These are phyloP conservation scores for Apiospora arundinis DNA, from an alignment of 2,329 filamentous ascomycete species.

Conservation along the genomic window DNA sequence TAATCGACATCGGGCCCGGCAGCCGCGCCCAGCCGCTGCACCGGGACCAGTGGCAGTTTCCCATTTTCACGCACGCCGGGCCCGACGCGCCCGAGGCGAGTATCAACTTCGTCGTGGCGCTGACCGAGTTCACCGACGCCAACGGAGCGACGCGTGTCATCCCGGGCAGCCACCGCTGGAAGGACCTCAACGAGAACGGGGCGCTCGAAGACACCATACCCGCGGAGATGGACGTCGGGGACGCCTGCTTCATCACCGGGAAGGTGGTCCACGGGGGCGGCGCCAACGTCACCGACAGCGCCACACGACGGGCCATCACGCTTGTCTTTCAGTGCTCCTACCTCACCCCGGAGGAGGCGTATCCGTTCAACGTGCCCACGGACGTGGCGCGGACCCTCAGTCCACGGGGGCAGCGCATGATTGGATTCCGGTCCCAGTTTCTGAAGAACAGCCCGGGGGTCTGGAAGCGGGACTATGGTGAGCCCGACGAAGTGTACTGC, in stretches of 20 bases:
- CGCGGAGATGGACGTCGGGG: constrained; percentile 39
- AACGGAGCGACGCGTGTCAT: constrained; percentile 41
- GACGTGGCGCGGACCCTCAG: constrained; percentile 31
- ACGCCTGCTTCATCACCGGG: constrained; percentile 39
- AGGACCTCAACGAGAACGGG: constrained; percentile 32
- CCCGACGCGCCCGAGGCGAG: constrained; percentile 35
- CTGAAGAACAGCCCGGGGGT: constrained; percentile 36
- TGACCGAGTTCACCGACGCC: constrained; percentile 36
- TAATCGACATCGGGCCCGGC: constrained; percentile 26
- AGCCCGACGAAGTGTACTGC: constrained; percentile 25
- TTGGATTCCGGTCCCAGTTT: constrained; percentile 38
- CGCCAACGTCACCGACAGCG: constrained; percentile 36
- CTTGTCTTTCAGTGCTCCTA: constrained; percentile 36
- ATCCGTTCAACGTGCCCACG: constrained; percentile 33
- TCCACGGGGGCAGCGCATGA: constrained; percentile 34
- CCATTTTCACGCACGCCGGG: constrained; percentile 35
- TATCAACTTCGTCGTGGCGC: constrained; percentile 37
- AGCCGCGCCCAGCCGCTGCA: constrained; percentile 37
- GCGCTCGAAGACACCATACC: constrained; percentile 29
- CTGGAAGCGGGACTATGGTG: constrained; percentile 35
- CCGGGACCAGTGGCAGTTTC: constrained; percentile 38
- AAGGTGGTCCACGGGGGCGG: constrained; percentile 43
- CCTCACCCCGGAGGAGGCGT: constrained; percentile 38
- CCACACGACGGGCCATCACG: constrained; percentile 32
- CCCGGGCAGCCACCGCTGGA: constrained; percentile 38